A percentile compares a stretch with the other conserved stretches of the same genome.
These are phyloP conservation scores for Pichia californica DNA, from an alignment of 805 yeast genomes.

Conservation along the genomic window DNA sequence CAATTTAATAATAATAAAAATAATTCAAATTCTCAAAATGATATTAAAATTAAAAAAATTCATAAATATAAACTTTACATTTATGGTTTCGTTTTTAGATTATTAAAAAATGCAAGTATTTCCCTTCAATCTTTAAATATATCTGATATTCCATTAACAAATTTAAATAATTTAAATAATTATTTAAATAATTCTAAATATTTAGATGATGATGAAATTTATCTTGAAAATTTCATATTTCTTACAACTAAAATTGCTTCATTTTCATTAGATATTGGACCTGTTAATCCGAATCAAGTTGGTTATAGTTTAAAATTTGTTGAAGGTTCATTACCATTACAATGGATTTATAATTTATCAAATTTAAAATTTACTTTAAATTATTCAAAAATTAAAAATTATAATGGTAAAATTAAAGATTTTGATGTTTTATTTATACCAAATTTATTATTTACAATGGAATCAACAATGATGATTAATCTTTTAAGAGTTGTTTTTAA, in stretches of 20 bases:
- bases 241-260: constrained; percentile 16
- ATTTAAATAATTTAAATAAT: constrained; percentile 10
- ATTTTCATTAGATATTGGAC: constrained; percentile 13
- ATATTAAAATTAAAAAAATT: not conserved
- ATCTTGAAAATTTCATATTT: constrained; percentile 13
- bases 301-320: constrained; percentile 41
- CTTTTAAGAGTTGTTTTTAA: constrained; percentile 14
- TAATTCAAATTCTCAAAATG: not conserved
- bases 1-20: not conserved
- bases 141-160: constrained; percentile 23
- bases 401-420: constrained; percentile 11
- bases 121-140: constrained; percentile 20
- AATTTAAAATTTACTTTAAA: constrained; percentile 28
- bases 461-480: constrained; percentile 18
- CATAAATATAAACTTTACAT: constrained; percentile 6
- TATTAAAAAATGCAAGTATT: constrained; percentile 20
- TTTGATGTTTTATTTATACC: constrained; percentile 31
- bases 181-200: constrained; percentile 1
- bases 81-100: constrained; percentile 15
- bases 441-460: constrained; percentile 13
- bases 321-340: constrained; percentile 37
- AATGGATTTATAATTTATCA: constrained; percentile 32
- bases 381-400: constrained; percentile 14
- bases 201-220: not conserved
- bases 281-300: constrained; percentile 24